Percentiles rank a stretch among this genome's conserved stretches.
phyloP scores from a whole-genome alignment of 2,329 filamentous ascomycete species.

The Annulohypoxylon truncatum region DNA sequence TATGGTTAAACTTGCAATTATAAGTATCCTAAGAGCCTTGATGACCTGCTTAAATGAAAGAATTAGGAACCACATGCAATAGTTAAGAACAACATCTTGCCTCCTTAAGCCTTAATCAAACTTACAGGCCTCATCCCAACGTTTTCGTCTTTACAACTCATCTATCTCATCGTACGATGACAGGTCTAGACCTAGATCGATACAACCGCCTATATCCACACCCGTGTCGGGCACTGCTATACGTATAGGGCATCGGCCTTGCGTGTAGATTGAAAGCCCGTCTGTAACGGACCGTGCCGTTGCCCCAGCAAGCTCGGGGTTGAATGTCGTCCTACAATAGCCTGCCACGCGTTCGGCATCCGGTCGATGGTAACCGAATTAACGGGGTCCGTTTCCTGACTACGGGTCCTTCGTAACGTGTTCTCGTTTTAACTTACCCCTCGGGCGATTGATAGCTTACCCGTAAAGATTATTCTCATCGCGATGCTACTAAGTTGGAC shows the following conservation, averaged over 20 bases:
- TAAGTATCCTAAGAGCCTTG: not conserved
- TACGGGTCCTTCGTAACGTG: not conserved
- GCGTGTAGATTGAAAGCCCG: conserved; percentile 11
- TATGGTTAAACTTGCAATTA: no score
- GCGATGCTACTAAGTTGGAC: conserved; percentile 57
- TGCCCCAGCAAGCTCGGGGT: conserved; percentile 28
- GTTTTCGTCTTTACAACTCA: not conserved
- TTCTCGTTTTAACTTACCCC: not conserved
- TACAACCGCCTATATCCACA: not conserved
- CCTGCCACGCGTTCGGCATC: conserved; percentile 19
- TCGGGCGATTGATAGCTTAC: conserved; percentile 1
- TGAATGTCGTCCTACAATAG: conserved; percentile 25
- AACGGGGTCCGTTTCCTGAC: conserved; percentile 29
- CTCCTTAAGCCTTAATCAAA: not conserved
- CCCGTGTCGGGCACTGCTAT: conserved; percentile 1
- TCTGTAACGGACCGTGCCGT: conserved; percentile 39
- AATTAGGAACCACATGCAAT: not conserved
- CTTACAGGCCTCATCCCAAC: not conserved
- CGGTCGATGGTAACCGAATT: conserved; percentile 47
- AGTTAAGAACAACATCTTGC: not conserved
- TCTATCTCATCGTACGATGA: not conserved
- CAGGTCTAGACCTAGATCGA: not conserved
- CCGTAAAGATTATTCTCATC: conserved; percentile 57
- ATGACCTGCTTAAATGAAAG: not conserved
- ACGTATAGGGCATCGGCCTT: conserved; percentile 4